A percentile compares a stretch with the other conserved stretches of the same genome.
Conservation (phyloP, 352 stramenopile genomes). For the Pseudoperonospora humuli region DNA sequence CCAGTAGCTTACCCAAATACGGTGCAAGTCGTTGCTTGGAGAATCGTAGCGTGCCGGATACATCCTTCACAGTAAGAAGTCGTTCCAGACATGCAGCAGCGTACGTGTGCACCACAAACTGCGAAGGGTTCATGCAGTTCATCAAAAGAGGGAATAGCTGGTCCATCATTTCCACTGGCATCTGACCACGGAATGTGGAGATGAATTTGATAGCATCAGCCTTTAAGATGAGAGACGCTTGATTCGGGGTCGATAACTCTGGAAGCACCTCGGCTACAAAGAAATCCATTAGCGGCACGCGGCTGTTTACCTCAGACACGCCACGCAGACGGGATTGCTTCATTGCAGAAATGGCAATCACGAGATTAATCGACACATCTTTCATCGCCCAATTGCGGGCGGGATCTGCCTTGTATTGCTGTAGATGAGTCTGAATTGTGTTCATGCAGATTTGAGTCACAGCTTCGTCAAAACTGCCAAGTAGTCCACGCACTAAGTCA, state of each 20-base stretch:
- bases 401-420: conserved; percentile 84
- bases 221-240: conserved; percentile 91
- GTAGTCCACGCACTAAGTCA: conserved; percentile 93
- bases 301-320: conserved; percentile 92
- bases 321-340: conserved; percentile 89
- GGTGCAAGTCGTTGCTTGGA: conserved; percentile 83
- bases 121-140: conserved; percentile 72
- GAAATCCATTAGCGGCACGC: conserved; percentile 95
- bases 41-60: conserved; percentile 51
- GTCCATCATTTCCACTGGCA: conserved; percentile 88
- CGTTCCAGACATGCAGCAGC: conserved; percentile 94
- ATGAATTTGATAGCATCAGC: conserved; percentile 98
- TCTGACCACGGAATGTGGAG: conserved; percentile 96
- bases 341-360: conserved; percentile 93
- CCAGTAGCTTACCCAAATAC: conserved; percentile 90
- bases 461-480: conserved; percentile 89
- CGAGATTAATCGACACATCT: conserved; percentile 93
- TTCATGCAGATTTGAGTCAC: conserved; percentile 92
- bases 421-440: conserved; percentile 88
- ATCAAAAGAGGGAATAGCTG: conserved; percentile 91
- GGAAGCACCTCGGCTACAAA: conserved; percentile 91
- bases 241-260: conserved; percentile 83
- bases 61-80: conserved; percentile 93
- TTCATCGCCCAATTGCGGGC: conserved; percentile 91
- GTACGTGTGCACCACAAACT: conserved; percentile 98